Percentiles rank a stretch among this genome's conserved stretches.
These are phyloP conservation scores for Aspergillus niger DNA, from an alignment of 2,329 filamentous ascomycete species.

Conservation along the genomic window DNA sequence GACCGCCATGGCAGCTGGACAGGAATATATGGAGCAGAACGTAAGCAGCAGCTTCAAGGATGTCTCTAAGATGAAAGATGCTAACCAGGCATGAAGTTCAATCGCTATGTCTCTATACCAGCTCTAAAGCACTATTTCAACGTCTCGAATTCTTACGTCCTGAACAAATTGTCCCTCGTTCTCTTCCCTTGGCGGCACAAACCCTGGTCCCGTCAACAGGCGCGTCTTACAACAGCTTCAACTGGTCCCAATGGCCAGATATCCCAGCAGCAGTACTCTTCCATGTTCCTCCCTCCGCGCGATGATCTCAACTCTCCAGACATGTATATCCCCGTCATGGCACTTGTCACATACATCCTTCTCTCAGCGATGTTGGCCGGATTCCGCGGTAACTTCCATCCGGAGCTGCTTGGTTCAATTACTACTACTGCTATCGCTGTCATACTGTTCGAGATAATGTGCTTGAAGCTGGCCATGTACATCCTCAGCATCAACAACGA, in stretches of 20 bases:
- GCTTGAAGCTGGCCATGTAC: conserved; percentile 89
- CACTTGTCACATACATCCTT: conserved; percentile 94
- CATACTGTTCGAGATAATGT: conserved; percentile 83
- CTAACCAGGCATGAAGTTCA: conserved; percentile 55
- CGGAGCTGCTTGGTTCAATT: conserved; percentile 87
- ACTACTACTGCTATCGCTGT: conserved; percentile 81
- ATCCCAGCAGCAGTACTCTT: conserved; percentile 57
- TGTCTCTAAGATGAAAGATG: not conserved
- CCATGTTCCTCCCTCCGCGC: conserved; percentile 78
- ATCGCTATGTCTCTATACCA: conserved; percentile 85
- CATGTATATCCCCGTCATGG: conserved; percentile 99
- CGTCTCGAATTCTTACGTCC: conserved; percentile 94
- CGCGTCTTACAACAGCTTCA: conserved; percentile 48
- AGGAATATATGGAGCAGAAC: conserved; percentile 94
- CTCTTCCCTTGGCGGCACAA: conserved; percentile 97
- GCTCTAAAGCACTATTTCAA: conserved; percentile 99
- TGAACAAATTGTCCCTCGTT: conserved; percentile 89
- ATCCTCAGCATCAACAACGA: conserved; percentile 91
- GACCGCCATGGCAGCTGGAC: conserved; percentile 84
- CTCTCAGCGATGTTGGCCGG: conserved; percentile 89
- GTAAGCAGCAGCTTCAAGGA: conserved; percentile 54
- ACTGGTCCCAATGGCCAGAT: conserved; percentile 60
- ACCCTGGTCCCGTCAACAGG: conserved; percentile 92
- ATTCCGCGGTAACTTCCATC: conserved; percentile 86
- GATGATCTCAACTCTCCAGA: conserved; percentile 98